Evolutionary conservation across 768 basidiomycete species (phyloP), one percentile per base, ranked within the genome.

Genomic region (Leccinellum albellum): DNA sequence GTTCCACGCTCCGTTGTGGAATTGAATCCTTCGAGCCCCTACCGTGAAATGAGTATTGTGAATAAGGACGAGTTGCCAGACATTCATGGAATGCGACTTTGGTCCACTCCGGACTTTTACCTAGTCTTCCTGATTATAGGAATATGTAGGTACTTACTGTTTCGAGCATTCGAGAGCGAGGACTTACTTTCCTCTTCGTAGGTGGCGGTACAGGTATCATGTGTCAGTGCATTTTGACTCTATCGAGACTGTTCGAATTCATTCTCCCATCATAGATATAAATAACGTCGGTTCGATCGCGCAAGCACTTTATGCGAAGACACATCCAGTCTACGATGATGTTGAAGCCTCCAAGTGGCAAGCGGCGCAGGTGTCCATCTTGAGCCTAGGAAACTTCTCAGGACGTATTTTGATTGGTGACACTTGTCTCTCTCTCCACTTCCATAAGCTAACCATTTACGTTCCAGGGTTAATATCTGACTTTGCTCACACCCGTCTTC

Each of bases 261-360:
- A 59, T 54, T 61, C 42, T 57, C 23, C 45, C 26, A 32, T 24
- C 17, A 24, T 54, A 88, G 87, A 86, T 65, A 93, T 94, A 72
- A 93, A 92, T 69, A 93, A 94, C 60, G 89, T 87, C n/a, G 89
- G 91, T 15, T 82, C 86, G 2, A 87, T 91, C 58, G 79, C 91
- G 0, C 83, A 89, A 64, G 86, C 78, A 0, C 74, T 89, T 28
- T 87, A 84, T 61, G 81, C 84, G 3, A 76, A 85, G 53, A 80
- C 79, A 7, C 79, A 85, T 47, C 72, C 80, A 0, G 65, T 76
- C 3, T 93, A 89, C 65, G 84, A 92, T 62, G 82, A 83, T n/a
- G 67, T 80, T 0, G 80, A 82, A 59, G 85, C 89, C 0, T 78
- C 86, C 1, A 79, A 81, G 53, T 88, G 86, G 83, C 94, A 97